These are phyloP conservation scores for Plantago ovata DNA, from an alignment of 257 asterid genomes.

Conservation along the genomic window DNA sequence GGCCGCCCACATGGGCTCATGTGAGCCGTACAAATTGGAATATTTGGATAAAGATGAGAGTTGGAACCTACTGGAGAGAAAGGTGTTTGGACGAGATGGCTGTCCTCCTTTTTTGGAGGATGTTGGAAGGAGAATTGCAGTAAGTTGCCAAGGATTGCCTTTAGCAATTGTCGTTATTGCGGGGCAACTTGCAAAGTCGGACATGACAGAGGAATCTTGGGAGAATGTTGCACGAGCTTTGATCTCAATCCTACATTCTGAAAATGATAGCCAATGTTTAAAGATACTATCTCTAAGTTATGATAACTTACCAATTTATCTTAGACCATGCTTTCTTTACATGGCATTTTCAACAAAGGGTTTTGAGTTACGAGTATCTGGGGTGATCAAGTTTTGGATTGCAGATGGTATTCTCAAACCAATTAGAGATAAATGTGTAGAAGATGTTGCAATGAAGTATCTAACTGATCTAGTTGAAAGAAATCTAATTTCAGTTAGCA, in stretches of 20 bases:
- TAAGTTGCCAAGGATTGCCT: neutral
- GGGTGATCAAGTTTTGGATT: neutral
- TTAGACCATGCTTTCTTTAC: constrained; percentile 1
- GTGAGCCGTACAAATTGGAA: neutral
- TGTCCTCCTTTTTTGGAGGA: neutral
- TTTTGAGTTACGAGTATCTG: neutral
- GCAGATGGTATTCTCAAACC: constrained; percentile 5
- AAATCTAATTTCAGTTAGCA: neutral
- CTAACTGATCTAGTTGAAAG: neutral
- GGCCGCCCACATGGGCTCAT: neutral
- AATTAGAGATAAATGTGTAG: neutral
- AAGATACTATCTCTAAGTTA: neutral
- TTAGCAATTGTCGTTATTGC: neutral
- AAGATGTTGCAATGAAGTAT: constrained; percentile 3
- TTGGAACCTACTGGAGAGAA: neutral
- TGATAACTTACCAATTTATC: neutral
- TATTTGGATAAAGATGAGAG: neutral
- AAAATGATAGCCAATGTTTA: neutral
- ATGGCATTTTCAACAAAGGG: neutral
- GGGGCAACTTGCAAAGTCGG: constrained; percentile 1
- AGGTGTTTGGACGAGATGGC: neutral
- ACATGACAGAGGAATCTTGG: constrained; percentile 4
- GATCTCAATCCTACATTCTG: neutral
- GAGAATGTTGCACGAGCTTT: neutral
- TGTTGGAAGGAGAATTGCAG: neutral